These are phyloP conservation scores for Cryoendolithus antarcticus DNA, from an alignment of 2,329 filamentous ascomycete species.

Conservation along the genomic window DNA sequence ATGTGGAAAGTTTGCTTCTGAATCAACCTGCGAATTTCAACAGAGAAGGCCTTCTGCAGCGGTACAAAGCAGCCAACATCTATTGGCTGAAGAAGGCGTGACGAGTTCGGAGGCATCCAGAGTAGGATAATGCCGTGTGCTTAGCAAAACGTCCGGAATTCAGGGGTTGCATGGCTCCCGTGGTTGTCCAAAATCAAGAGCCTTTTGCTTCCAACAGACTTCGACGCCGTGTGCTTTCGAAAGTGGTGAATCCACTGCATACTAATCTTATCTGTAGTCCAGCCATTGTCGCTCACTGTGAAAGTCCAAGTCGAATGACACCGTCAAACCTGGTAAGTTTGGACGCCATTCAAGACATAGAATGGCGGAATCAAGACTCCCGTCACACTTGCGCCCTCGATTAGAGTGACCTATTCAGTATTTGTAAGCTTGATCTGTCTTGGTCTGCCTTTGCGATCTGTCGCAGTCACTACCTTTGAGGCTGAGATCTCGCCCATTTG, in stretches of 20 bases:
- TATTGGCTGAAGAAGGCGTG: constrained; percentile 28
- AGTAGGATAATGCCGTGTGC: constrained; percentile 12
- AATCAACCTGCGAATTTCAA: constrained; percentile 11
- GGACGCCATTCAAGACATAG: neutral
- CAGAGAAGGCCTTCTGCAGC: constrained; percentile 24
- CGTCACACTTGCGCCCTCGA: neutral
- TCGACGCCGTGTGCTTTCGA: neutral
- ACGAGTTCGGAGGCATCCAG: constrained; percentile 17
- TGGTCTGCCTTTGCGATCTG: neutral
- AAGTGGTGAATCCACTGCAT: neutral
- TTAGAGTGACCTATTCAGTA: neutral
- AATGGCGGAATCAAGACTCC: neutral
- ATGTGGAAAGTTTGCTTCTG: neutral
- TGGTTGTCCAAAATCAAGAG: constrained; percentile 11
- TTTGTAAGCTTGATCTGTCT: neutral
- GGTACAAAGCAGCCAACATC: constrained; percentile 27
- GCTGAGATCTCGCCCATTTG: neutral
- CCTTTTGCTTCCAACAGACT: neutral
- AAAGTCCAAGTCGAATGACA: too few relatives aligned
- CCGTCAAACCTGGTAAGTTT: neutral
- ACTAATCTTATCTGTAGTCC: neutral
- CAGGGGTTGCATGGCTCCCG: constrained; percentile 8
- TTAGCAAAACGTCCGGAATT: constrained; percentile 9
- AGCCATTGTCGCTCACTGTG: neutral
- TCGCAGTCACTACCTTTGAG: neutral